These are phyloP conservation scores for Macaranga tanarius DNA, from an alignment of 441 rosid genomes.

Conservation along the genomic window DNA sequence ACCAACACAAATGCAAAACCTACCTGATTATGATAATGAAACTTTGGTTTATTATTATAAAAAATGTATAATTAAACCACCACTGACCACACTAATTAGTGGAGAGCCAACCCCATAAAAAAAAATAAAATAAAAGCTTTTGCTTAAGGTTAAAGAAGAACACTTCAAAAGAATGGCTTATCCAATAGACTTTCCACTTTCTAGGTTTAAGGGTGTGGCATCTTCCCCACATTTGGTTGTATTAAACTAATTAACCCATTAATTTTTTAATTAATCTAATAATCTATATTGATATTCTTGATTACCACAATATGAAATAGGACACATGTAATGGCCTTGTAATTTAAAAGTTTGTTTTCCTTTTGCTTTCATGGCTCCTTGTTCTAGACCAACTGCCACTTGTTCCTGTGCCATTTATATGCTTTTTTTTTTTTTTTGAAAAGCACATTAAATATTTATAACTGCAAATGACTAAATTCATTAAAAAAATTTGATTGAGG, in stretches of 20 bases:
- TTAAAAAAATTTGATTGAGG: background rate
- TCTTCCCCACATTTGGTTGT: constrained; percentile 25
- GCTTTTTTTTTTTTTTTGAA: constrained; percentile 15
- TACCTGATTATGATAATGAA: constrained; percentile 24
- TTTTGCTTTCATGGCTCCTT: constrained; percentile 18
- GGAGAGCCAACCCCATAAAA: constrained; percentile 35
- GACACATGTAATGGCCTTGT: constrained; percentile 26
- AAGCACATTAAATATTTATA: background rate
- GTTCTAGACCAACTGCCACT: constrained; percentile 29
- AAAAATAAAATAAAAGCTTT: background rate
- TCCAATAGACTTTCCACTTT: constrained; percentile 46
- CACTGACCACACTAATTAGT: constrained; percentile 41
- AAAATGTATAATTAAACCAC: constrained; percentile 23
- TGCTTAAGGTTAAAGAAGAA: constrained; percentile 21
- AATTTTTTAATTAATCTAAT: background rate
- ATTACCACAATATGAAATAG: constrained; percentile 18
- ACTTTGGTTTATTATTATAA: background rate
- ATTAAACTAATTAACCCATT: constrained; percentile 25
- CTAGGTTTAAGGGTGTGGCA: constrained; percentile 41
- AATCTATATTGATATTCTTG: constrained; percentile 16
- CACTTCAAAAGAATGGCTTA: constrained; percentile 28
- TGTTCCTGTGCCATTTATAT: background rate
- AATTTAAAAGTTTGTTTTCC: background rate
- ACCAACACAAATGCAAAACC: constrained; percentile 29
- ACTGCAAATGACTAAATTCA: background rate